phyloP scores from a whole-genome alignment of 2,329 filamentous ascomycete genomes.

The Myriosclerotinia scirpicola region DNA sequence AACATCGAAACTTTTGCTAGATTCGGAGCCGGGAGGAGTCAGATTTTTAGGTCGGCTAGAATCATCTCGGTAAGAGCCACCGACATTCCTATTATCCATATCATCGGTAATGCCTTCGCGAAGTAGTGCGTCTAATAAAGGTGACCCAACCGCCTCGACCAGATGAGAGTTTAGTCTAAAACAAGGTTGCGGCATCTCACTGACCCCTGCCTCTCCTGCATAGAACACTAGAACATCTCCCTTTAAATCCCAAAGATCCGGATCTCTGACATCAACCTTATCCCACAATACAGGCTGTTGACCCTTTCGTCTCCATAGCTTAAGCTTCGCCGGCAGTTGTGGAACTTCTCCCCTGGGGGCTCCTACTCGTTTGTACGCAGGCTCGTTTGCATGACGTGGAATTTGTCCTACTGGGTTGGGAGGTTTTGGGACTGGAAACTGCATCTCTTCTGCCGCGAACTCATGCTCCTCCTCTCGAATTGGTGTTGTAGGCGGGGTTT shows the following conservation, averaged over 20 bases:
- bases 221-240: slow-evolving; percentile 61
- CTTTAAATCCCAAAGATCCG: slow-evolving; percentile 53
- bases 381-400: neutral
- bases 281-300: slow-evolving; percentile 5
- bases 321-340: neutral
- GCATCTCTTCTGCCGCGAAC: slow-evolving; percentile 1
- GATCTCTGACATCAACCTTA: slow-evolving; percentile 15
- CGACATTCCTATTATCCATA: slow-evolving; percentile 41
- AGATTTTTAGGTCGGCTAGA: neutral
- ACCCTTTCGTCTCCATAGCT: slow-evolving; percentile 11
- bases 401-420: neutral
- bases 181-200: slow-evolving; percentile 49
- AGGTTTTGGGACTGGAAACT: neutral
- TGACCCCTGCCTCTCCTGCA: slow-evolving; percentile 44
- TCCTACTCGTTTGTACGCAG: neutral
- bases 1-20: slow-evolving; percentile 22
- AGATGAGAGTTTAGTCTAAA: slow-evolving; percentile 59
- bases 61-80: neutral
- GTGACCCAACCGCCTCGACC: slow-evolving; percentile 57
- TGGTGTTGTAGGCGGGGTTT: slow-evolving; percentile 9
- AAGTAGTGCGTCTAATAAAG: slow-evolving; percentile 53
- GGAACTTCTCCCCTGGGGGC: neutral
- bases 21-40: slow-evolving; percentile 17
- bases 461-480: slow-evolving; percentile 3
- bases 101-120: slow-evolving; percentile 56